Base-by-base conservation (phyloP, 163 green algal genomes). In the Scenedesmus sp. region DNA sequence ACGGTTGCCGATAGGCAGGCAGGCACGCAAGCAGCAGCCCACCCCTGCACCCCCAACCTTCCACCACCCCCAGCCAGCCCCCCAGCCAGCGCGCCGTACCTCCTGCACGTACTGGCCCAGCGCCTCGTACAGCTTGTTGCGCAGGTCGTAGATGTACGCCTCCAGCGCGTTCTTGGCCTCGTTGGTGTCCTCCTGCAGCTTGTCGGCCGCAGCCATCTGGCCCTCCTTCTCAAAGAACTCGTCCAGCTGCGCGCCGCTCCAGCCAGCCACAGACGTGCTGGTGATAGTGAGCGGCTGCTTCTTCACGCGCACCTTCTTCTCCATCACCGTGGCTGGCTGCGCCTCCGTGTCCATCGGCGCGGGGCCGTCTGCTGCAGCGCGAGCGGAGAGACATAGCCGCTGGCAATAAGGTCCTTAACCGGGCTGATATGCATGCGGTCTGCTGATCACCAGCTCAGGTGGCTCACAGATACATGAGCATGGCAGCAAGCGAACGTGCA, bases 151-250 rank as follows among this genome's bases (percentile, higher is more conserved):
- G 70, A 99, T 95, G 95, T 99, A 99, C 0, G 95, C 95, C 74
- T 93, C 92, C 34, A 93, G 74, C 55, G 84, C 90, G 59, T 93
- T 93, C 90, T 93, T 93, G 26, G 90, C 90, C 76, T 93, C 98
- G 84, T 98, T 98, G 59, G 98, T 99, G 93, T 99, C 97, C 93
- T 99, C 97, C 95, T 99, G 97, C 83, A 99, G 91, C 88, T 88
- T 91, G 92, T 95, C 92, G 23, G 74, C 60, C 13, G 91, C 93
- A 88, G 95, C 92, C 95, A 96, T 95, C 92, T 96, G 89, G 83
- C 91, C 18, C 95, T 99, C 97, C 88, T 96, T 93, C 89, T 98
- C 94, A 73, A 97, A 95, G 86, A 87, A 94, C 46, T 93, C 91
- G 64, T 96, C 91, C 92, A 98, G 93, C 89, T 95, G 34, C 10